Base-by-base conservation (phyloP, 2,329 filamentous ascomycete genomes). In the Claviceps lovelessii region DNA sequence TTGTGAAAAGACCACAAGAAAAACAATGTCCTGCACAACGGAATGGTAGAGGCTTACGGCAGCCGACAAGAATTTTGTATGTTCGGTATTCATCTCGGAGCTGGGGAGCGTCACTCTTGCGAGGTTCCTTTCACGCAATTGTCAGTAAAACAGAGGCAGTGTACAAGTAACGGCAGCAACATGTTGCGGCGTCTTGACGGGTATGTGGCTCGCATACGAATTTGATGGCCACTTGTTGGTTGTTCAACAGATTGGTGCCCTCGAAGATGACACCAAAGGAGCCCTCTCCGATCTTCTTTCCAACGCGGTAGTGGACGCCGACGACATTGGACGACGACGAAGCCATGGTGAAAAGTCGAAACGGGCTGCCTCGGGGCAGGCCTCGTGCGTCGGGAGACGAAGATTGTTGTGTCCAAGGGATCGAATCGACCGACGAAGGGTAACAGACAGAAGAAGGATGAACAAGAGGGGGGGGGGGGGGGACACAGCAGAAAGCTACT, bases 181-280 rank as follows among this genome's bases (percentile, higher is more conserved):
- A 45, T 33, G 39, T 2, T 33, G 39, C 28, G 39, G 50, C 29
- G 39, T 15, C 17, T n/a, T 19, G 28, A 8, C 39, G 17, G n/a
- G 17, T 8, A 19, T n/a, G 42, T 33, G 49, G 19, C 47, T 8
- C 31, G 84, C 88, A 67, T 75, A 95, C 89, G 74, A 98, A 98
- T 78, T 98, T 98, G 78, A 98, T 98, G 67, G 93, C 93, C 59
- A 98, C 91, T 75, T 96, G 90, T 72, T 97, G 93, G 73, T 95
- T 96, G 78, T 98, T 98, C 71, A 98, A 79, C 64, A 98, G 80
- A 71, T 98, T 98, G 67, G 90, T 97, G 63, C 93, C 93, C 73
- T 97, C 93, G 67, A 97, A 97, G 68, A 97, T 96, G 64, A 97
- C 93, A 77, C 91, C 91, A 67, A 97, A 97, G 44, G 90, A 95